Evolutionary conservation across 2,329 filamentous ascomycete genomes (phyloP).

Genomic region (Neofusicoccum kwambonambiense): DNA sequence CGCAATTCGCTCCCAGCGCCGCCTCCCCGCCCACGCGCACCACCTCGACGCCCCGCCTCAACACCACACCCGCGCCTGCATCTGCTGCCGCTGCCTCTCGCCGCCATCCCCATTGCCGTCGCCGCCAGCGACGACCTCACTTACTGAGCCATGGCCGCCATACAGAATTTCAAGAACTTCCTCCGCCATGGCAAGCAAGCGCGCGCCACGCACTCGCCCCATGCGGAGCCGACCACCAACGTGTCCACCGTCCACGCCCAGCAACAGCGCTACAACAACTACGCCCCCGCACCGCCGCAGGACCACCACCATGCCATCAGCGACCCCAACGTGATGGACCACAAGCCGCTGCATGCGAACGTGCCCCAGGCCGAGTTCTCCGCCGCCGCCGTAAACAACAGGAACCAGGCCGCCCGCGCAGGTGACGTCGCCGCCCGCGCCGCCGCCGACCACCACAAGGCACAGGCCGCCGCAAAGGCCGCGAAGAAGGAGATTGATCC

Average conservation of each 20-base stretch:
- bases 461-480: slow-evolving; percentile 42
- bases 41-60: not conserved
- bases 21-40: slow-evolving; percentile 4
- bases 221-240: slow-evolving; percentile 62
- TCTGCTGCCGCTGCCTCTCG: not conserved
- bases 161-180: slow-evolving; percentile 97
- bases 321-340: slow-evolving; percentile 62
- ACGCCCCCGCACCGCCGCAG: slow-evolving; percentile 43
- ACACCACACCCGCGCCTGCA: not conserved
- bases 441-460: slow-evolving; percentile 61
- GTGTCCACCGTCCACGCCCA: slow-evolving; percentile 62
- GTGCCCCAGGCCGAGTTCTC: slow-evolving; percentile 59
- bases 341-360: slow-evolving; percentile 53
- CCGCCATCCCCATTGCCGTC: slow-evolving; percentile 7
- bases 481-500: slow-evolving; percentile 53
- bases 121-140: not conserved
- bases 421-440: slow-evolving; percentile 64
- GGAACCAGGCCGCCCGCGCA: slow-evolving; percentile 67
- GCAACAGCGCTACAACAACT: slow-evolving; percentile 45
- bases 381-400: slow-evolving; percentile 59
- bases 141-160: slow-evolving; percentile 59
- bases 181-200: slow-evolving; percentile 98
- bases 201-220: slow-evolving; percentile 60
- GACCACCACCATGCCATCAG: slow-evolving; percentile 57
- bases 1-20: slow-evolving; percentile 10